Evolutionary conservation across 768 basidiomycete species (phyloP), one percentile per base, ranked within the genome.

Genomic region (Mycena leptocephala): DNA sequence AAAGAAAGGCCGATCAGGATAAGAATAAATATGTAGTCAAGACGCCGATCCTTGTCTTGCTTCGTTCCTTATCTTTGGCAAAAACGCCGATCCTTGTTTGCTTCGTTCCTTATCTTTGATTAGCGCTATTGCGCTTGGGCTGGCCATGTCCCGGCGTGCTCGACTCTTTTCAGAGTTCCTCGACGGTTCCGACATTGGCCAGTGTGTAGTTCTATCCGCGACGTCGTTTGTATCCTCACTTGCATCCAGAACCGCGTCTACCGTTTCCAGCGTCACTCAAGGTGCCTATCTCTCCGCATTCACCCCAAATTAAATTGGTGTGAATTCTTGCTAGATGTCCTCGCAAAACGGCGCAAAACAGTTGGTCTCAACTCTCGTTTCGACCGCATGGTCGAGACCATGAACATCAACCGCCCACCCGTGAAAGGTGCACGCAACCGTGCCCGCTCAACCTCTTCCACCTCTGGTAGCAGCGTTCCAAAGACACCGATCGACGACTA

Each of bases 381-480:
- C 78, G 94, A 95, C 81, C 87, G 87, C 55, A 95, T 95, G 94
- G 84, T 95, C 35, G 87, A 91, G 64, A 87, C 89, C 3, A 91
- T 94, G 85, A 88, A 90, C 68, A 76, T 84, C n/a, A 81, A 85
- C 48, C 81, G 84, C 76, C 79, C 83, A 68, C 79, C 84, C 41
- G 79, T 76, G n/a, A n/a, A n/a, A n/a, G n/a, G n/a, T n/a, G n/a
- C n/a, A 65, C 85, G 85, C 39, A 82, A 79, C 33, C 85, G 86
- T 48, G 77, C 82, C 11, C 79, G 81, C 39, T 91, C 89, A 28
- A 85, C 86, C 9, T 83, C 86, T 10, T 91, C 89, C 0, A 88
- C 89, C 11, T 90, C 90, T 18, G 81, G 83, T 41, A 86, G 87
- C 75, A 86, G 87, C 75, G 33, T 85, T 20, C 86, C 88, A 20